Base-by-base conservation (phyloP, 2,329 filamentous ascomycete species). In the Pezicula neosporulosa region DNA sequence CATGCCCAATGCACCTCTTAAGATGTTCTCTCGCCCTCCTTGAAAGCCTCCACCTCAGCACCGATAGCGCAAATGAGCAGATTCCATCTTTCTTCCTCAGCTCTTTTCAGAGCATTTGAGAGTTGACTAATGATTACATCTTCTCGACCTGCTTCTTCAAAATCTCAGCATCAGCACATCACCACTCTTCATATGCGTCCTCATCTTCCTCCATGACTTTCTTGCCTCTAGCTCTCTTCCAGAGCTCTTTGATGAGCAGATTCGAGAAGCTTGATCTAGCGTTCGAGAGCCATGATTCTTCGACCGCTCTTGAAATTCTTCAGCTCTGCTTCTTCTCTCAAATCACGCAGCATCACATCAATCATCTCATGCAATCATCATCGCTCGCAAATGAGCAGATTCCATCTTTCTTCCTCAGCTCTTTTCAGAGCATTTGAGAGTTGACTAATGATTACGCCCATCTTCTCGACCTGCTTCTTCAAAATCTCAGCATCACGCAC, bases 41-140 rank as follows among this genome's bases (percentile, higher is more conserved):
- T 71, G 54, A 89, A 84, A 2, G 85, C 85, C 52, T 86, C 83
- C 1, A 88, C 63, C 65, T 90, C 89, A 0, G 89, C 88, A 0
- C 87, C 86, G 33, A 93, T 83, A 10, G 87, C 87, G 47, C 82
- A 88, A 4, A 91, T 83, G 16, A 93, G 73, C 15, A 92, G 70
- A 51, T 86, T 91, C 88, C 89, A 93, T 15, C 78, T 76, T 51
- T 80, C 80, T 1, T 74, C 70, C 54, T 87, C 81, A 0, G 85
- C 85, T 2, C 77, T 63, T 1, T 74, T 70, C 24, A 84, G 61
- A 18, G 77, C 75, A 15, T 73, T 68, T 48, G 83, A 76, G 4
- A 93, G 68, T 3, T 77, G 75, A 1, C 62, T 59, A 12, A 86
- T 76, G 4, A n/a, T n/a, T n/a, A n/a, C 76, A 91, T 85, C 54